These are phyloP conservation scores for Allium cepa DNA, from an alignment of 106 monocot species.

Conservation along the genomic window DNA sequence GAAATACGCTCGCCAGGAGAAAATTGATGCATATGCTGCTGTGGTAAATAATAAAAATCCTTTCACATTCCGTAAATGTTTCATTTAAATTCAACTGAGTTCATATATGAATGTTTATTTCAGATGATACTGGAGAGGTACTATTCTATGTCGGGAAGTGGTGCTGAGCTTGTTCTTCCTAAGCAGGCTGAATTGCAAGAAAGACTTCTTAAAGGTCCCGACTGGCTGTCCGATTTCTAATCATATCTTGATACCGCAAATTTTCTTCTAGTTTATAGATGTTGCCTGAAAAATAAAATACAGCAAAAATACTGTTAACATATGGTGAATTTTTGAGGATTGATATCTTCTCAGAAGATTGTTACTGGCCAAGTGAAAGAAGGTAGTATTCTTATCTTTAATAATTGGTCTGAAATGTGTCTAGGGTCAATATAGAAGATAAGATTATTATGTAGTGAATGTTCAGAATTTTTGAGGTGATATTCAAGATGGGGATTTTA, in stretches of 20 bases:
- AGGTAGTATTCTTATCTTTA: too few relatives aligned
- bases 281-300: too few relatives aligned
- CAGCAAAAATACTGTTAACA: too few relatives aligned
- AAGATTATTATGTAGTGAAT: too few relatives aligned
- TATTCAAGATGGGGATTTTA: too few relatives aligned
- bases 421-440: too few relatives aligned
- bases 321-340: too few relatives aligned
- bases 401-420: too few relatives aligned
- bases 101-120: not conserved
- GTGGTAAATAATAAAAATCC: constrained; percentile 28
- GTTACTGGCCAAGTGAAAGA: too few relatives aligned
- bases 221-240: constrained; percentile 18
- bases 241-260: not conserved
- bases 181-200: constrained; percentile 57
- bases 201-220: constrained; percentile 21
- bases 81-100: not conserved
- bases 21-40: constrained; percentile 77
- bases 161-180: constrained; percentile 74
- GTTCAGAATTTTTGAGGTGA: too few relatives aligned
- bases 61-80: not conserved
- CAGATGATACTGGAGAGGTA: constrained; percentile 94
- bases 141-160: constrained; percentile 47
- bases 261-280: too few relatives aligned
- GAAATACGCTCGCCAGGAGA: constrained; percentile 42
- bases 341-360: too few relatives aligned